phyloP scores from a whole-genome alignment of 2,329 filamentous ascomycete species.

The Alternaria brassicicola region DNA sequence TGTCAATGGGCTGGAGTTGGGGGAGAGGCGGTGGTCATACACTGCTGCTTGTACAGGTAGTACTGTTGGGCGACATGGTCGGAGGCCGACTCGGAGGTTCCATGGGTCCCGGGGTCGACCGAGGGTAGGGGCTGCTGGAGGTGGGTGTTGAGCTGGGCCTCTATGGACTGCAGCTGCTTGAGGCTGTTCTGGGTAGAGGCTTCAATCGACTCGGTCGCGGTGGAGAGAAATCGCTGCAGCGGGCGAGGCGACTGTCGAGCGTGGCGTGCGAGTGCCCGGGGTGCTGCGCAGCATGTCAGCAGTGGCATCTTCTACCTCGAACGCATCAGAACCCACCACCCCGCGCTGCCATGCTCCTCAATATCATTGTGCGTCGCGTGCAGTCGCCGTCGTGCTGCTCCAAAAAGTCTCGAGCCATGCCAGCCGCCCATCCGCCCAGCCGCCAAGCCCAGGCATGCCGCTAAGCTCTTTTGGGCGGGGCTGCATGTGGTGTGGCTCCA shows the following conservation, averaged over 20 bases:
- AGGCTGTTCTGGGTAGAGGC: conserved; percentile 38
- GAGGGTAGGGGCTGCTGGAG: conserved; percentile 23
- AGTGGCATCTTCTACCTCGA: background rate
- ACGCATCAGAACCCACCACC: conserved; percentile 36
- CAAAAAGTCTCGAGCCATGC: conserved; percentile 11
- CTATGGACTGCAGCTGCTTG: conserved; percentile 40
- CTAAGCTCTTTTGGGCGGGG: background rate
- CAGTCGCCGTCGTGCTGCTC: background rate
- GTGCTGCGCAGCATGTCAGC: conserved; percentile 37
- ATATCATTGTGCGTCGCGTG: conserved; percentile 47
- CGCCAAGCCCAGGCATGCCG: conserved; percentile 2
- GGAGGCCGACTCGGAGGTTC: conserved; percentile 16
- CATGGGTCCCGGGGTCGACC: conserved; percentile 28
- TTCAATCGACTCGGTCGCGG: conserved; percentile 42
- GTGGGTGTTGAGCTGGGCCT: conserved; percentile 43
- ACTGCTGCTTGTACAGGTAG: conserved; percentile 51
- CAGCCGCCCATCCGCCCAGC: no score
- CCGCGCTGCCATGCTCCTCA: conserved; percentile 51
- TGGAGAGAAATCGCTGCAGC: conserved; percentile 40
- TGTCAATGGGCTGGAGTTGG: conserved; percentile 14
- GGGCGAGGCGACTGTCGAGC: conserved; percentile 23
- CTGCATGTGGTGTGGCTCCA: background rate
- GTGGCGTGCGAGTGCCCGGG: conserved; percentile 42
- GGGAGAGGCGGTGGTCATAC: conserved; percentile 19
- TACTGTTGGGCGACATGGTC: conserved; percentile 50